Evolutionary conservation across 2,329 filamentous ascomycete genomes (phyloP), one percentile per base, ranked within the genome.

Genomic region (Ceratocystis huliohia): DNA sequence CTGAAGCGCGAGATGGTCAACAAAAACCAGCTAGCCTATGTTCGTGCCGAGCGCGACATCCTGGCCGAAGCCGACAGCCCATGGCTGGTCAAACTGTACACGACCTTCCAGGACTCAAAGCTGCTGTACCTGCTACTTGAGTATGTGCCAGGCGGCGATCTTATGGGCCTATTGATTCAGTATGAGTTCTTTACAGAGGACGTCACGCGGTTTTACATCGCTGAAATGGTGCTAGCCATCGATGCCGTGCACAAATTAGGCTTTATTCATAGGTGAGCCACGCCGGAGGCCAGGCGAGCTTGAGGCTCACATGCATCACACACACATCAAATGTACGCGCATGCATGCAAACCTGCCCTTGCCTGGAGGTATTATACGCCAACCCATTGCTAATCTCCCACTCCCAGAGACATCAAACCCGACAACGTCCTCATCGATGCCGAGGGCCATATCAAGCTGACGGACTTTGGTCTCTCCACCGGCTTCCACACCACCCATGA

Each of bases 401-500:
- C 48, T 20, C 20, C 5, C 45, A 67, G 93, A 81, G 94, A 99
- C 73, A 99, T 99, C 80, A 99, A 99, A 77, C 94, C 94, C 13
- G 94, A 99, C 79, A 99, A 99, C 74, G 97, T 99, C 74, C 83
- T 99, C 61, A 85, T 99, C 62, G 94, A 99, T 74, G 86, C 91
- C 67, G 91, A 92, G 67, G 94, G 94, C 65, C 94, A 99, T 76
- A 94, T 99, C 77, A 99, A 99, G 79, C 81, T 99, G 71, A 97
- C 94, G 10, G 94, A 99, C 77, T 99, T 99, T 71, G 94, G 94
- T 78, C 83, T 99, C 33, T 97, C 94, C 0, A 99, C 94, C 8
- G 94, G 94, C 70, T 97, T 96, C 81, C 94, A 96, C 77, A 95
- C 95, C 76, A 87, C 96, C 69, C 94, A 99, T 75, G 93, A 96